Evolutionary conservation across 1,284 basidiomycete species (phyloP).

Genomic region (Trichosporon asahii): DNA sequence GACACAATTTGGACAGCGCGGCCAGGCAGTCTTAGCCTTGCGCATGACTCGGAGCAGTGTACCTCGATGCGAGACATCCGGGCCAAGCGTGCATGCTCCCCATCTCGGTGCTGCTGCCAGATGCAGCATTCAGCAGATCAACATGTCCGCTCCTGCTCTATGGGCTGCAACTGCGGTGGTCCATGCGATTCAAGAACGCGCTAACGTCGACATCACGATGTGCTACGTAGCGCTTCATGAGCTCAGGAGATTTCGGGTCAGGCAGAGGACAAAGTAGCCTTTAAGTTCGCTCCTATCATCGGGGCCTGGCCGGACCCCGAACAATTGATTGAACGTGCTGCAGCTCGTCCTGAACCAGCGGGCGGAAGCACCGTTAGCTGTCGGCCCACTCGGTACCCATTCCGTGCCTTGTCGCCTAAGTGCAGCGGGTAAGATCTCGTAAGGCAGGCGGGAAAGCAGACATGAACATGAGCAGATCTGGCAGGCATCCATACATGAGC

Average conservation of each 20-base stretch:
- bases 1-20: neutral
- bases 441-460: neutral
- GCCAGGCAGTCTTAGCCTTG: neutral
- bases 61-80: too few relatives aligned
- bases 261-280: neutral
- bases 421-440: neutral
- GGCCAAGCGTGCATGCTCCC: neutral
- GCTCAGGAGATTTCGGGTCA: neutral
- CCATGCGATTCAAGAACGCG: neutral
- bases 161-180: too few relatives aligned
- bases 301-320: conserved; percentile 3
- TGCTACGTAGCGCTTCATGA: neutral
- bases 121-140: neutral
- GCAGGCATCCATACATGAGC: neutral
- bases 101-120: neutral
- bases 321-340: neutral
- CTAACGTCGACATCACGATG: neutral
- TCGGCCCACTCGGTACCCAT: neutral
- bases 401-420: neutral
- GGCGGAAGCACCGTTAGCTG: neutral
- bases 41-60: too few relatives aligned
- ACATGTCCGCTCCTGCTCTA: neutral
- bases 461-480: neutral
- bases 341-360: neutral
- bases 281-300: neutral